Evolutionary conservation across 2,329 filamentous ascomycete species (phyloP).

Genomic region (Dothideomycetes sp.): DNA sequence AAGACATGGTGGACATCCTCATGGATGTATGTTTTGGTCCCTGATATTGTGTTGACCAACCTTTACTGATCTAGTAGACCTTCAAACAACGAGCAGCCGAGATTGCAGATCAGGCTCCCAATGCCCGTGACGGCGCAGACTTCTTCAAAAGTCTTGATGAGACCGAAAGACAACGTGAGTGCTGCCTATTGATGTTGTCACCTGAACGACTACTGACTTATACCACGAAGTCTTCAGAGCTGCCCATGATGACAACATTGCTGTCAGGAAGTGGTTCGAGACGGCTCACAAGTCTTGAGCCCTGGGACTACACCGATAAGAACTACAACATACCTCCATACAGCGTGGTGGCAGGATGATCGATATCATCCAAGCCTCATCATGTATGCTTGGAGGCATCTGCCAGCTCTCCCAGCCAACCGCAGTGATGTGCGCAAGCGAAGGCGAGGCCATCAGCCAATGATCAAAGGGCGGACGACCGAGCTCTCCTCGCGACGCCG

Average conservation of each 20-base stretch:
- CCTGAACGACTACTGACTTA: not conserved
- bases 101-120: conserved; percentile 80
- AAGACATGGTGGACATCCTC: conserved; percentile 58
- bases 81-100: conserved; percentile 74
- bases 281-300: conserved; percentile 9
- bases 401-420: too few species aligned
- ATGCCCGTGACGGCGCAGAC: conserved; percentile 64
- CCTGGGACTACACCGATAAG: not conserved
- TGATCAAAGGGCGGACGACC: too few species aligned
- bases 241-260: conserved; percentile 36
- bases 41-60: not conserved
- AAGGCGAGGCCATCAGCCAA: too few species aligned
- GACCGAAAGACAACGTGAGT: conserved; percentile 61
- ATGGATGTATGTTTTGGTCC: conserved; percentile 25
- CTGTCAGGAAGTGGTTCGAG: conserved; percentile 32
- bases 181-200: not conserved
- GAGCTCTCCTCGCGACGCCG: too few species aligned
- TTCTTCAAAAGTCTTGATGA: conserved; percentile 85
- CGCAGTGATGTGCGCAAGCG: too few species aligned
- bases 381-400: too few species aligned
- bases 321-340: too few species aligned
- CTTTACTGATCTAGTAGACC: conserved; percentile 35
- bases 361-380: too few species aligned
- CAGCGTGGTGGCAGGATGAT: too few species aligned
- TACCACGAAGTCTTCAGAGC: conserved; percentile 31